Evolutionary conservation across 345 rosid species (phyloP).

Genomic region (Luvunga scandens): DNA sequence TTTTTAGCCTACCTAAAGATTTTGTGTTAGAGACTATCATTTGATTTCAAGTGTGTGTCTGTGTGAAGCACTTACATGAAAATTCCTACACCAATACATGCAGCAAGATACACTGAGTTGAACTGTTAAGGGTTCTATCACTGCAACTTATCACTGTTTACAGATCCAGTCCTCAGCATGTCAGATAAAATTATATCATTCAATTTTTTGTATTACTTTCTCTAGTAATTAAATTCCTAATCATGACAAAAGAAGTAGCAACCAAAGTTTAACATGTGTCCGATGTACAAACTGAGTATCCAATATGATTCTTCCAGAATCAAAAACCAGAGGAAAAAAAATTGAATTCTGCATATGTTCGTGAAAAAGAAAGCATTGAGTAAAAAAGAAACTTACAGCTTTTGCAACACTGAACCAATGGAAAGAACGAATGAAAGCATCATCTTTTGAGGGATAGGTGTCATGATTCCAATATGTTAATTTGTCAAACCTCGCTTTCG

Average conservation of each 20-base stretch:
- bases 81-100: no score
- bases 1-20: no score
- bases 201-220: not conserved
- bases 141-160: no score
- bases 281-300: not conserved
- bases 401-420: constrained; percentile 76
- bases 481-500: constrained; percentile 64
- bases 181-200: not conserved
- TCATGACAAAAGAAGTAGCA: not conserved
- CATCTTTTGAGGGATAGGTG: constrained; percentile 69
- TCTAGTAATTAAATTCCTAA: not conserved
- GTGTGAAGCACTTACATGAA: no score
- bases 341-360: not conserved
- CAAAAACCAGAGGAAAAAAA: not conserved
- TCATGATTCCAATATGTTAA: constrained; percentile 92
- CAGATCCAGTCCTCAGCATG: not conserved
- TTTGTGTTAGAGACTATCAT: no score
- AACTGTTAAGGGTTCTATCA: no score
- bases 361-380: not conserved
- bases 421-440: constrained; percentile 63
- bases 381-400: constrained; percentile 48
- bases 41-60: no score
- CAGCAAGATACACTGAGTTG: no score
- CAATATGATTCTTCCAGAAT: not conserved
- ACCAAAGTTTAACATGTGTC: not conserved